These are phyloP conservation scores for Apostasia shenzhenica DNA, from an alignment of 106 monocot genomes.

Conservation along the genomic window DNA sequence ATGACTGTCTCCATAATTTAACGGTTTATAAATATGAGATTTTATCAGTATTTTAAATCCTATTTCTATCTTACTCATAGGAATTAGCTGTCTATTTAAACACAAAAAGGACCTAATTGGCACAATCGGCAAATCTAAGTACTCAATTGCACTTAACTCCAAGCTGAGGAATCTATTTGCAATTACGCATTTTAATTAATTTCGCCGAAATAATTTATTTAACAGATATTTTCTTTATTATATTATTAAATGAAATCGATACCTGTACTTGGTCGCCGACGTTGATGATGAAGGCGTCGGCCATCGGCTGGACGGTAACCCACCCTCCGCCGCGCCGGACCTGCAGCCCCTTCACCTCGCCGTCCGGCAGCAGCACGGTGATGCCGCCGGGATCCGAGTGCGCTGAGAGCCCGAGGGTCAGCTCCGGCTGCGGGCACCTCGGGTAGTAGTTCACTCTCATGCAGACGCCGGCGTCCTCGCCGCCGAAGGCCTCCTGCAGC, in stretches of 20 bases:
- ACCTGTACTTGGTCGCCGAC: constrained; percentile 33
- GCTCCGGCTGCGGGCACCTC: constrained; percentile 26
- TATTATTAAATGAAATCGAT: neutral
- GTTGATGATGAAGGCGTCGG: constrained; percentile 19
- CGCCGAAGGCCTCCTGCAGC: constrained; percentile 13
- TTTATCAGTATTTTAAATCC: too few relatives aligned
- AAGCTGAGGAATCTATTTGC: neutral
- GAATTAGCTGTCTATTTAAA: too few relatives aligned
- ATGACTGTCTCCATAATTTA: too few relatives aligned
- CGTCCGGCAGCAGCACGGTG: constrained; percentile 21
- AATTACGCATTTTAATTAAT: neutral
- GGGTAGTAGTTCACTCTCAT: constrained; percentile 24
- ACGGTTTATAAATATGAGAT: too few relatives aligned
- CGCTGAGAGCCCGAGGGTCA: constrained; percentile 15
- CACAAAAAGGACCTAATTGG: too few relatives aligned
- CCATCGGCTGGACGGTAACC: constrained; percentile 16
- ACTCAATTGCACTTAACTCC: neutral
- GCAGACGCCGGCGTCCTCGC: constrained; percentile 9
- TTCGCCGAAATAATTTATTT: neutral
- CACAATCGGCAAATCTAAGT: too few relatives aligned
- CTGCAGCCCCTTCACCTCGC: constrained; percentile 15
- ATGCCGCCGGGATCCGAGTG: constrained; percentile 32
- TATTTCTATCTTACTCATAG: too few relatives aligned
- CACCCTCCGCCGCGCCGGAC: constrained; percentile 9
- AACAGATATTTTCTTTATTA: neutral